Evolutionary conservation across 371 early-diverging fungal species (phyloP).

Genomic region (Syncephalis plumigaleata): DNA sequence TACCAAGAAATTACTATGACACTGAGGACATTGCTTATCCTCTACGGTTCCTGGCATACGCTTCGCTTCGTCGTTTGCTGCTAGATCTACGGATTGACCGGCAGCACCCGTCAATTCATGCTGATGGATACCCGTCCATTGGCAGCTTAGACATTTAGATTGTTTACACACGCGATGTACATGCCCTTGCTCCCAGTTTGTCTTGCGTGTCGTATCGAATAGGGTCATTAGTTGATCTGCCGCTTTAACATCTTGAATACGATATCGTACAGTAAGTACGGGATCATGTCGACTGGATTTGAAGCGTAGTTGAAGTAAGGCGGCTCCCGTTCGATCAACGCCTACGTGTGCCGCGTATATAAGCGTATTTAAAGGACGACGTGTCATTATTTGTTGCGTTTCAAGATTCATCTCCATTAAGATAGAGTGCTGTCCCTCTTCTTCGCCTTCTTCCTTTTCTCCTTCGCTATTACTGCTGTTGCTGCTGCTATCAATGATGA

Average conservation of each 20-base stretch:
- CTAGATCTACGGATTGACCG: background rate
- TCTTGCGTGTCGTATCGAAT: background rate
- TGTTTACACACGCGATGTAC: constrained; percentile 1
- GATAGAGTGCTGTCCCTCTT: no score
- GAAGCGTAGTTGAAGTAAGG: background rate
- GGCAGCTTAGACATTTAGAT: constrained; percentile 3
- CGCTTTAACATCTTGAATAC: background rate
- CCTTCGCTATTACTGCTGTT: no score
- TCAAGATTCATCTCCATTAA: no score
- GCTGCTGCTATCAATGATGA: no score
- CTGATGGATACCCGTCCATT: constrained; percentile 1
- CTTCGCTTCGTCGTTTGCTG: background rate
- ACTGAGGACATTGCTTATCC: background rate
- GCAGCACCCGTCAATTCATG: background rate
- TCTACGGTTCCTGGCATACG: background rate
- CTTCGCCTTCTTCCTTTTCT: no score
- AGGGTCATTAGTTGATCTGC: background rate
- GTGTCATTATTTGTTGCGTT: no score
- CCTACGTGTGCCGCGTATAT: background rate
- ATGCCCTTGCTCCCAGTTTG: background rate
- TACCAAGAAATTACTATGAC: constrained; percentile 2
- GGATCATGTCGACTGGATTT: background rate
- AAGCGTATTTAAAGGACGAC: background rate
- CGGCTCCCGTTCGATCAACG: background rate
- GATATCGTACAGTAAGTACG: background rate